Conservation (phyloP, 169 alveolate genomes). For the Cryptosporidium ubiquitum region DNA sequence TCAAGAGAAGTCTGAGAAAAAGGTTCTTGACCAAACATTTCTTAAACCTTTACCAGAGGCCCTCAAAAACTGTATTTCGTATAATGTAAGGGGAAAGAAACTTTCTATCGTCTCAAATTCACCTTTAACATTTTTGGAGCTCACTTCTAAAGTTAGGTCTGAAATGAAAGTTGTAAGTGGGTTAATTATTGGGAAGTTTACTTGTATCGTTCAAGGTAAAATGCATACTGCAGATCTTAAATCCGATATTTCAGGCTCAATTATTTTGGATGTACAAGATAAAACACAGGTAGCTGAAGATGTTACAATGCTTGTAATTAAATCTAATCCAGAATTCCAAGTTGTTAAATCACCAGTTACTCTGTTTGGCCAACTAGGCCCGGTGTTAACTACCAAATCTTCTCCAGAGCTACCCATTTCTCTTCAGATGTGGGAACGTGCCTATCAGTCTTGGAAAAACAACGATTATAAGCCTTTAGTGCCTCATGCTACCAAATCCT, state of each 20-base stretch:
- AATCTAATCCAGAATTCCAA: background rate
- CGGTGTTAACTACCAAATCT: background rate
- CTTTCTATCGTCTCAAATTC: background rate
- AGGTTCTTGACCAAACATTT: background rate
- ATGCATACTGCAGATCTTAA: background rate
- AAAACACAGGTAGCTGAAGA: background rate
- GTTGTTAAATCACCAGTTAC: constrained; percentile 1
- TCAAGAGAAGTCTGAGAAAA: background rate
- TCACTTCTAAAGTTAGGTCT: background rate
- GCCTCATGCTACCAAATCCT: background rate
- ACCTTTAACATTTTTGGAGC: background rate
- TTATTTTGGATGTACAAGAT: background rate
- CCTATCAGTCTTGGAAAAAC: constrained; percentile 11
- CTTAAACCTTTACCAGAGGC: background rate
- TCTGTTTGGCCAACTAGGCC: background rate
- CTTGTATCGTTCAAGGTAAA: background rate
- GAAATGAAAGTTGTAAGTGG: background rate
- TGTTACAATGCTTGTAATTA: background rate
- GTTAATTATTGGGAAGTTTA: background rate
- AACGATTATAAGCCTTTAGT: background rate
- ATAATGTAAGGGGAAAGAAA: background rate
- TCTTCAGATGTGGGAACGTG: constrained; percentile 12
- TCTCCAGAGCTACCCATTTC: background rate
- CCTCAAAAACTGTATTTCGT: background rate
- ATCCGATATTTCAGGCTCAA: background rate